Conservation (phyloP, 495 filamentous ascomycete genomes). For the Patellaria atrata region DNA sequence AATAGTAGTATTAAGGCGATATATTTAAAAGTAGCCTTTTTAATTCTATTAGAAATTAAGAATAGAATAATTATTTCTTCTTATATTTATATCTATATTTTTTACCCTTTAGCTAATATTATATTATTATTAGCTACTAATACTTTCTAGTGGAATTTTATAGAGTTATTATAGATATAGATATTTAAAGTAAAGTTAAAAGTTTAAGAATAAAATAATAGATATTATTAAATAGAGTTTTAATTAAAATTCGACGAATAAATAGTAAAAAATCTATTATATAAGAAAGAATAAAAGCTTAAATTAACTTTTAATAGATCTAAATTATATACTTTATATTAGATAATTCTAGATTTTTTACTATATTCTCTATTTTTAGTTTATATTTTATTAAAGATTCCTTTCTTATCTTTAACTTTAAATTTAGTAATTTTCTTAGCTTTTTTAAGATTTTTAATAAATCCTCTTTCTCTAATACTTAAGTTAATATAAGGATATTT, state of each 20-base stretch:
- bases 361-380: slow-evolving; percentile 2
- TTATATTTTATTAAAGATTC: slow-evolving; percentile 4
- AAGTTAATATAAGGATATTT: slow-evolving; percentile 2
- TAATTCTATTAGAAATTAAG: slow-evolving; percentile 2
- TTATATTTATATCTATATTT: slow-evolving; percentile 1
- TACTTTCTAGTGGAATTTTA: slow-evolving; percentile 2
- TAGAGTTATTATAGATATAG: slow-evolving; percentile 7
- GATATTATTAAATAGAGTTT: slow-evolving; percentile 1
- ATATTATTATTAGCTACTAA: slow-evolving; percentile 1
- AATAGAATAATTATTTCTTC: slow-evolving; percentile 7
- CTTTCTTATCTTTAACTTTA: slow-evolving; percentile 20
- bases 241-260: slow-evolving; percentile 2
- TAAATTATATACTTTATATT: not conserved
- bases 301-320: not conserved
- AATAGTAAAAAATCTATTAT: slow-evolving; percentile 2
- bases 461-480: not conserved
- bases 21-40: slow-evolving; percentile 5
- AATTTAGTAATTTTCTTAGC: slow-evolving; percentile 2
- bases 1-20: slow-evolving; percentile 6
- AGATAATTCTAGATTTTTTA: slow-evolving; percentile 2
- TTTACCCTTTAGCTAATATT: not conserved
- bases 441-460: slow-evolving; percentile 4
- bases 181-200: slow-evolving; percentile 4
- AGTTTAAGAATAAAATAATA: slow-evolving; percentile 1
- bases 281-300: not conserved